These are phyloP conservation scores for Fusarium odoratissimum DNA, from an alignment of 2,329 filamentous ascomycete genomes.

Conservation along the genomic window DNA sequence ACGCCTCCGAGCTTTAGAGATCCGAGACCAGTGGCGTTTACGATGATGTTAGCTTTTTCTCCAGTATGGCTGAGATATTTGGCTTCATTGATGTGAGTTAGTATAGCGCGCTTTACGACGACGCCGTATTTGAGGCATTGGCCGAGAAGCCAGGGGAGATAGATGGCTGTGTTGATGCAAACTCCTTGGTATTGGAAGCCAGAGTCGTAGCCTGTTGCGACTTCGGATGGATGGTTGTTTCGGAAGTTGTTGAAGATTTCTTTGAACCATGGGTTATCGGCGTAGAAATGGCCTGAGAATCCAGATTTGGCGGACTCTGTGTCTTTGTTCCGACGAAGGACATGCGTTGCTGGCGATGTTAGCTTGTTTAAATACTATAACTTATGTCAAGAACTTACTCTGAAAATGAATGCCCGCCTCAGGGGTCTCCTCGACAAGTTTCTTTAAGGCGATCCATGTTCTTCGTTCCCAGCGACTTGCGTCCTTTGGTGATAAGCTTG, in stretches of 20 bases:
- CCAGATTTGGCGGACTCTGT: conserved; percentile 54
- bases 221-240: conserved; percentile 65
- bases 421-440: conserved; percentile 71
- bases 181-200: conserved; percentile 83
- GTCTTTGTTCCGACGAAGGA: conserved; percentile 72
- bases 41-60: conserved; percentile 70
- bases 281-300: conserved; percentile 46
- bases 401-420: conserved; percentile 87
- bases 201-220: conserved; percentile 75
- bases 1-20: conserved; percentile 84
- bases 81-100: conserved; percentile 79
- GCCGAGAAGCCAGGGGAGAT: conserved; percentile 85
- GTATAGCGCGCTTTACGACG: conserved; percentile 69
- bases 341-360: conserved; percentile 55
- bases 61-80: conserved; percentile 62
- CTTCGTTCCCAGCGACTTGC: conserved; percentile 68
- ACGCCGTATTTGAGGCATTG: conserved; percentile 83
- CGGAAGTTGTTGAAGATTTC: conserved; percentile 77
- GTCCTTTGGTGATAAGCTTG: conserved; percentile 51
- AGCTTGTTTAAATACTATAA: background rate
- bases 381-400: conserved; percentile 53
- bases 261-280: conserved; percentile 78
- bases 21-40: conserved; percentile 88
- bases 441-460: conserved; percentile 72
- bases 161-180: conserved; percentile 90